phyloP scores from a whole-genome alignment of 352 stramenopile species.

The Phytophthora melonis region DNA sequence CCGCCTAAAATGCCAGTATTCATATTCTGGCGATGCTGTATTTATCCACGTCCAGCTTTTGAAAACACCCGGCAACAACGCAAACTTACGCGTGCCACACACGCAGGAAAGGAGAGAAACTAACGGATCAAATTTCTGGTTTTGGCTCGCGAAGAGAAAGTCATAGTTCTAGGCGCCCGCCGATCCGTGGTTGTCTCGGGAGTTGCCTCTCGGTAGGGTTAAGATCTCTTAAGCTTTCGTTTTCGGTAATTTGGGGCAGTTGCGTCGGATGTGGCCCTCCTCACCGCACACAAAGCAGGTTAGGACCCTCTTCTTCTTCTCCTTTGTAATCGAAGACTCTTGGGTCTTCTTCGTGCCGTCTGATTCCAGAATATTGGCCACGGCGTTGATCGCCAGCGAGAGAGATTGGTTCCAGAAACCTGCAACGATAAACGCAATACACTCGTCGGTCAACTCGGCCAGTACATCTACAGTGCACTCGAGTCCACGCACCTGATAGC shows the following conservation, averaged over 20 bases:
- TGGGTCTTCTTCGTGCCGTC: not conserved
- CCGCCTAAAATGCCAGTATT: no score
- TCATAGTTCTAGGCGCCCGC: no score
- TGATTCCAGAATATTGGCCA: slow-evolving; percentile 3
- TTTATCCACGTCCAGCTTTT: no score
- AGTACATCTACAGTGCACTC: not conserved
- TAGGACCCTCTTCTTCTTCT: slow-evolving; percentile 14
- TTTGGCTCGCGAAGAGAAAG: no score
- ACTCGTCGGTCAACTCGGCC: not conserved
- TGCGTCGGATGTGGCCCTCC: slow-evolving; percentile 17
- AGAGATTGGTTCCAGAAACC: slow-evolving; percentile 41
- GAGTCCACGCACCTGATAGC: slow-evolving; percentile 24
- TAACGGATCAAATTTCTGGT: no score
- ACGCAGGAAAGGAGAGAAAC: no score
- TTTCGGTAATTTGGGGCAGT: slow-evolving; percentile 26
- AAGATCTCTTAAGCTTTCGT: not conserved
- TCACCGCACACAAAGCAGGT: slow-evolving; percentile 31
- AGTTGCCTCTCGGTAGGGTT: not conserved
- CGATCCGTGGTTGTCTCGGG: no score
- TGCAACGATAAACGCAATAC: slow-evolving; percentile 1
- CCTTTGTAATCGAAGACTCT: not conserved
- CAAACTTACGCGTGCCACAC: no score
- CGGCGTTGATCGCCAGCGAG: slow-evolving; percentile 31
- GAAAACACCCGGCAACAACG: no score
- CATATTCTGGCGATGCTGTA: no score